A percentile compares a stretch with the other conserved stretches of the same genome.
phyloP scores from a whole-genome alignment of 2,329 filamentous ascomycete genomes.

The Sporothrix euskadiensis region DNA sequence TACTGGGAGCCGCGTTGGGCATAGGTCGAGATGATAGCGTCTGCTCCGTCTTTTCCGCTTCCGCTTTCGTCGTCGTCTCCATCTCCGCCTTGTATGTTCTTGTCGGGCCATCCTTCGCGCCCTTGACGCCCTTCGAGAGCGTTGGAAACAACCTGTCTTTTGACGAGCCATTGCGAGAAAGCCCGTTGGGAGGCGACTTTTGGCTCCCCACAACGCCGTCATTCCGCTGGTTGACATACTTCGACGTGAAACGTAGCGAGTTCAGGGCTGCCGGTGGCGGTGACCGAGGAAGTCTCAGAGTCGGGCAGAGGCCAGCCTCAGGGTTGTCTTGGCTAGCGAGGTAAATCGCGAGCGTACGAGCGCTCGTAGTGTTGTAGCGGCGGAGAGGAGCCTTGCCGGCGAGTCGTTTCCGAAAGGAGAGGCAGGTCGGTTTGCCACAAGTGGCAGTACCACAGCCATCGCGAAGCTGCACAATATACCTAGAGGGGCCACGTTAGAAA shows the following conservation, averaged over 20 bases:
- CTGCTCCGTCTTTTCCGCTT: not conserved
- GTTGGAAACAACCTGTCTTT: constrained; percentile 19
- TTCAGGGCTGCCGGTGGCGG: constrained; percentile 48
- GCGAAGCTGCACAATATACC: constrained; percentile 79
- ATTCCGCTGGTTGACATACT: constrained; percentile 34
- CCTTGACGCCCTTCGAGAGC: not conserved
- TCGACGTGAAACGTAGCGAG: constrained; percentile 50
- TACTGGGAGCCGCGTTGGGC: too few relatives aligned
- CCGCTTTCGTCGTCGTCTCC: not conserved
- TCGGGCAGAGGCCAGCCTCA: constrained; percentile 65
- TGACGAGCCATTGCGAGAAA: constrained; percentile 13
- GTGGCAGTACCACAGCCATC: constrained; percentile 70
- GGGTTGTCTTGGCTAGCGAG: constrained; percentile 79
- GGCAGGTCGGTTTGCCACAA: constrained; percentile 76
- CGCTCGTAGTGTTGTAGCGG: constrained; percentile 77
- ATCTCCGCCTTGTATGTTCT: not conserved
- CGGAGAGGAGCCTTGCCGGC: constrained; percentile 69
- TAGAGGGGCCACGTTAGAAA: constrained; percentile 41
- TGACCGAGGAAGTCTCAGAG: constrained; percentile 46
- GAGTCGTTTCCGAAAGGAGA: constrained; percentile 71
- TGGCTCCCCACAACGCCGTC: constrained; percentile 25
- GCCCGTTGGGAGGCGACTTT: constrained; percentile 26
- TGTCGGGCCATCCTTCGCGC: not conserved
- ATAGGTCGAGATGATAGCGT: not conserved
- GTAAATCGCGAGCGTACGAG: constrained; percentile 76